phyloP scores from a whole-genome alignment of 495 filamentous ascomycete genomes.

The Filosporella fistucella region DNA sequence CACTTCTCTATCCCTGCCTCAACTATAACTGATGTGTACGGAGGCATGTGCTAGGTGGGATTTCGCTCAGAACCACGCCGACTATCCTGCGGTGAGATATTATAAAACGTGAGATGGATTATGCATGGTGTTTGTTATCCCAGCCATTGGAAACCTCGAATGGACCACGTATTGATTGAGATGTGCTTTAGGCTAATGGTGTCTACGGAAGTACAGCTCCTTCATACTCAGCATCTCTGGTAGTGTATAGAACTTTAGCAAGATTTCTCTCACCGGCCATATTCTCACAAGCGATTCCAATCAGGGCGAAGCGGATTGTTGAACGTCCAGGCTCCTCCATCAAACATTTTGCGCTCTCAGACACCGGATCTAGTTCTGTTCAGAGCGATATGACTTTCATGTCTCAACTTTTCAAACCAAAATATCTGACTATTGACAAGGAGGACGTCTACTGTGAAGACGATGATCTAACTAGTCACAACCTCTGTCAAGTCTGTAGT shows the following conservation, averaged over 20 bases:
- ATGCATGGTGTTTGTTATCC: background rate
- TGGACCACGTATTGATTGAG: background rate
- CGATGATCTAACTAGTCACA: background rate
- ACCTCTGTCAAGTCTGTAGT: slow-evolving; percentile 2
- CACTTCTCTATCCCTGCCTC: background rate
- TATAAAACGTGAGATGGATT: background rate
- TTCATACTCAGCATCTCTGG: background rate
- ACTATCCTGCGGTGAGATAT: background rate
- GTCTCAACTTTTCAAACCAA: slow-evolving; percentile 5
- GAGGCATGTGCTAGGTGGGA: background rate
- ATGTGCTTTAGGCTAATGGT: background rate
- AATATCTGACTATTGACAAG: slow-evolving; percentile 3
- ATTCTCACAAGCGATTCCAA: slow-evolving; percentile 4
- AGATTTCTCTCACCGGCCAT: background rate
- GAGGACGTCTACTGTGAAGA: background rate
- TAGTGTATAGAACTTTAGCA: background rate
- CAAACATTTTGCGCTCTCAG: background rate
- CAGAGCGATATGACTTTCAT: slow-evolving; percentile 3
- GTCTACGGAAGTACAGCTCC: too few species aligned
- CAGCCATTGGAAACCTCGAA: background rate
- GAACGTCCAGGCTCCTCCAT: background rate
- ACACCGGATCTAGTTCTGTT: background rate
- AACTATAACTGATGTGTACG: background rate
- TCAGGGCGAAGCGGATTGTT: background rate
- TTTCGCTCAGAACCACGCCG: background rate